phyloP scores from a whole-genome alignment of 1,284 basidiomycete species.

The Mixia osmundae region DNA sequence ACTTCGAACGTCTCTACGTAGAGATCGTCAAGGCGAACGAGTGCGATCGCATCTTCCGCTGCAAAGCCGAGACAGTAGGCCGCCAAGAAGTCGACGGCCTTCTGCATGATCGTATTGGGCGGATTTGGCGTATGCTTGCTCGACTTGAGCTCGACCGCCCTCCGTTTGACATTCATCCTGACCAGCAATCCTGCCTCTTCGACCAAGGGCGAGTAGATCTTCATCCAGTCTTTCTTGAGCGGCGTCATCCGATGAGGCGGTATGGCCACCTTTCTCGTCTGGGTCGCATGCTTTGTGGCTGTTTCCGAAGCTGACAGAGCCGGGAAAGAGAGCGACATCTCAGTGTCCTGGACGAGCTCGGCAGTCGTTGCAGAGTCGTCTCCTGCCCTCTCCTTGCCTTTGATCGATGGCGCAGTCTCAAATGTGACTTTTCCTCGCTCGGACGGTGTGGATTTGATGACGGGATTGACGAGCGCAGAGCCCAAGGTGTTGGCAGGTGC shows the following conservation, averaged over 20 bases:
- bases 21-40: conserved; percentile 81
- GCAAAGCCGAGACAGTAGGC: conserved; percentile 81
- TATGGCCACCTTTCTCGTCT: conserved; percentile 35
- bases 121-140: conserved; percentile 51
- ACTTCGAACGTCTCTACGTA: conserved; percentile 79
- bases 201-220: conserved; percentile 84
- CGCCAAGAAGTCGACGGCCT: conserved; percentile 94
- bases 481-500: too few relatives aligned
- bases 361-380: too few relatives aligned
- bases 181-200: conserved; percentile 87
- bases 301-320: conserved; percentile 9
- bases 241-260: conserved; percentile 95
- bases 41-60: conserved; percentile 70
- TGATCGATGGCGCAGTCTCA: too few relatives aligned
- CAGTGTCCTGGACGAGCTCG: too few relatives aligned
- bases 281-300: conserved; percentile 9
- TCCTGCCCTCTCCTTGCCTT: too few relatives aligned
- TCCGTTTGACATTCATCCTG: conserved; percentile 76
- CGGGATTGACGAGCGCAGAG: too few relatives aligned
- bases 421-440: too few relatives aligned
- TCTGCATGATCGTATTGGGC: conserved; percentile 37
- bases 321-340: conserved; percentile 11
- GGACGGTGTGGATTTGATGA: too few relatives aligned
- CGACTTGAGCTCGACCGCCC: conserved; percentile 76
- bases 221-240: conserved; percentile 89